Conservation (phyloP, 305 asterid species). For the Fraxinus sp. region DNA sequence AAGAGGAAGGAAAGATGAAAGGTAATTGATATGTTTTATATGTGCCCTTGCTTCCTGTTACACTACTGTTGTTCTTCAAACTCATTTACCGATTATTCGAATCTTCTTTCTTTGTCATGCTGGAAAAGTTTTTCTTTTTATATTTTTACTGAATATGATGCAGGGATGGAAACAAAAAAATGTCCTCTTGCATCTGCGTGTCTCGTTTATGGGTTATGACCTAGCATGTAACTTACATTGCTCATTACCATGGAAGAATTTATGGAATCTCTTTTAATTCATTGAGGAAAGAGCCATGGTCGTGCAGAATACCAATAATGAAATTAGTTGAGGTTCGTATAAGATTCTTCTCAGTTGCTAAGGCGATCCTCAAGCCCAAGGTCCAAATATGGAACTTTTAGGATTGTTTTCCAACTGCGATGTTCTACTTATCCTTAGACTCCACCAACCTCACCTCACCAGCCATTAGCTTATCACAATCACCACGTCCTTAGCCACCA, state of each 20-base stretch:
- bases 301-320: not conserved
- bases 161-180: not conserved
- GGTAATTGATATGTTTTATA: constrained; percentile 25
- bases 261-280: not conserved
- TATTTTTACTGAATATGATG: not conserved
- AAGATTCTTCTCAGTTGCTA: not conserved
- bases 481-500: not conserved
- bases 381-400: not conserved
- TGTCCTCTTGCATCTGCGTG: not conserved
- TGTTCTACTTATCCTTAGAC: not conserved
- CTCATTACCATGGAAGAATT: not conserved
- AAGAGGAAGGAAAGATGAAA: constrained; percentile 65
- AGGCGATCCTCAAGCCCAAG: not conserved
- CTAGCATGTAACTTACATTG: not conserved
- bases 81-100: not conserved
- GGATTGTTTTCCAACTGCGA: not conserved
- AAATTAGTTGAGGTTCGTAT: not conserved
- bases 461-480: not conserved
- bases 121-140: constrained; percentile 8
- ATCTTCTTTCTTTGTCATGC: not conserved
- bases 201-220: not conserved
- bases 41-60: constrained; percentile 9
- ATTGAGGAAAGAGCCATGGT: not conserved
- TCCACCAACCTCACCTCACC: not conserved
- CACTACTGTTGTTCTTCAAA: not conserved